Percentiles rank a stretch among this genome's conserved stretches.
Conservation (phyloP, 2,329 filamentous ascomycete genomes). For the Penicillium sp. region DNA sequence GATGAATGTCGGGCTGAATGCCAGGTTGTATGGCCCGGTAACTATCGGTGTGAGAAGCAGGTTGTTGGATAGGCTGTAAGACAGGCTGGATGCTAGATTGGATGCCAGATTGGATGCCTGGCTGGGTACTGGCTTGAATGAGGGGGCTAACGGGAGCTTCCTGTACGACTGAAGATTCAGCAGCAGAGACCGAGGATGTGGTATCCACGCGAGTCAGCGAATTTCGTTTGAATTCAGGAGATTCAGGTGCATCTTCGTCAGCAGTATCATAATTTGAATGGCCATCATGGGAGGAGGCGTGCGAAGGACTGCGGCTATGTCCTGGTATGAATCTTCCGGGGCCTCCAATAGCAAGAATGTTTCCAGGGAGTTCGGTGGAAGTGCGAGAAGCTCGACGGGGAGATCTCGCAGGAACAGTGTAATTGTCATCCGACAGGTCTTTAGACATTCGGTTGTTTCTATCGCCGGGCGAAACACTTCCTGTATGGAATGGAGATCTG, state of each 20-base stretch:
- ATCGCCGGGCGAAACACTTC: constrained; percentile 3
- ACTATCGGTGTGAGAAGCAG: neutral
- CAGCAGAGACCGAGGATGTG: neutral
- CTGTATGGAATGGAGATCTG: constrained; percentile 8
- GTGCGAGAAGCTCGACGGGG: neutral
- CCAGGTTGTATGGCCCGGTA: neutral
- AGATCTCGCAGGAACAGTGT: constrained; percentile 2
- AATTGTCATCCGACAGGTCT: constrained; percentile 1
- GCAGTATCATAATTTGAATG: constrained; percentile 37
- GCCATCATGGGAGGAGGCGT: constrained; percentile 18
- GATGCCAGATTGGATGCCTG: neutral
- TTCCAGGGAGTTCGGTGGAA: neutral
- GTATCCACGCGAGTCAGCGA: neutral
- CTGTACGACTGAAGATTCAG: neutral
- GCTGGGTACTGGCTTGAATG: neutral
- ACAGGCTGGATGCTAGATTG: neutral
- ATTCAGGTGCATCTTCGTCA: constrained; percentile 28
- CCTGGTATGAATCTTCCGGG: constrained; percentile 1
- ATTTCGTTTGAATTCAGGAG: constrained; percentile 4
- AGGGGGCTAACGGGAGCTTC: neutral
- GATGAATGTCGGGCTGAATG: neutral
- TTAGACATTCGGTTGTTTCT: neutral
- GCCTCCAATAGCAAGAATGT: neutral
- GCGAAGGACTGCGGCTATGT: constrained; percentile 18
- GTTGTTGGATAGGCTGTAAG: neutral